phyloP scores from a whole-genome alignment of 1,284 basidiomycete species.

The Vanrija humicola region DNA sequence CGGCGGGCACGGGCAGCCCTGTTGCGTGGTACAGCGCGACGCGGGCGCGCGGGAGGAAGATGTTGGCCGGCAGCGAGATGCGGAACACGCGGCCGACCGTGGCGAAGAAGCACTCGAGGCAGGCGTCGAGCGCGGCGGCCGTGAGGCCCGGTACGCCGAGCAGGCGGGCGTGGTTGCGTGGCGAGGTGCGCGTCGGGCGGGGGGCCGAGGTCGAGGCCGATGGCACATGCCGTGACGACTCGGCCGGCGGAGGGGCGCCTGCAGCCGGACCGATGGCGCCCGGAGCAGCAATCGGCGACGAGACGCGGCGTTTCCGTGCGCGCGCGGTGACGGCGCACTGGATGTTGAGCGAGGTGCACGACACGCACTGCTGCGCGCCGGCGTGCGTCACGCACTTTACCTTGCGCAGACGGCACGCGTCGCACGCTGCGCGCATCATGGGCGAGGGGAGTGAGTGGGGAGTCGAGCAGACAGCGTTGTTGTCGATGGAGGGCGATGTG shows the following conservation, averaged over 20 bases:
- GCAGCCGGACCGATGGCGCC: no score
- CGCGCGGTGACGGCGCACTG: neutral
- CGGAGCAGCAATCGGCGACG: no score
- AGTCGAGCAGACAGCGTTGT: no score
- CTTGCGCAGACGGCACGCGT: slow-evolving; percentile 9
- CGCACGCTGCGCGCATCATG: slow-evolving; percentile 1
- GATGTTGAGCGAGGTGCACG: slow-evolving; percentile 10
- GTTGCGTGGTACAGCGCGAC: slow-evolving; percentile 5
- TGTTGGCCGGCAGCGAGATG: neutral
- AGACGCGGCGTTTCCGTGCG: no score
- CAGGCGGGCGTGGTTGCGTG: neutral
- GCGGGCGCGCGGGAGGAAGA: slow-evolving; percentile 1
- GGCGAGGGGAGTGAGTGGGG: no score
- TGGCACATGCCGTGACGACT: no score
- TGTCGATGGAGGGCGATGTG: no score
- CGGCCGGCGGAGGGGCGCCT: no score
- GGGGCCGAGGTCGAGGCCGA: neutral
- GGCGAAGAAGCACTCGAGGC: slow-evolving; percentile 7
- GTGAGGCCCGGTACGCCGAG: slow-evolving; percentile 8
- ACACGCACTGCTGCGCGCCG: neutral
- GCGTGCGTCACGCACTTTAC: slow-evolving; percentile 2
- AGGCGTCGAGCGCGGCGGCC: slow-evolving; percentile 4
- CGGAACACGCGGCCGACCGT: slow-evolving; percentile 6
- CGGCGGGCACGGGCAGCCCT: slow-evolving; percentile 5
- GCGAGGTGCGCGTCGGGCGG: neutral